Evolutionary conservation across 371 early-diverging fungal genomes (phyloP).

Genomic region (Mucor sp.): DNA sequence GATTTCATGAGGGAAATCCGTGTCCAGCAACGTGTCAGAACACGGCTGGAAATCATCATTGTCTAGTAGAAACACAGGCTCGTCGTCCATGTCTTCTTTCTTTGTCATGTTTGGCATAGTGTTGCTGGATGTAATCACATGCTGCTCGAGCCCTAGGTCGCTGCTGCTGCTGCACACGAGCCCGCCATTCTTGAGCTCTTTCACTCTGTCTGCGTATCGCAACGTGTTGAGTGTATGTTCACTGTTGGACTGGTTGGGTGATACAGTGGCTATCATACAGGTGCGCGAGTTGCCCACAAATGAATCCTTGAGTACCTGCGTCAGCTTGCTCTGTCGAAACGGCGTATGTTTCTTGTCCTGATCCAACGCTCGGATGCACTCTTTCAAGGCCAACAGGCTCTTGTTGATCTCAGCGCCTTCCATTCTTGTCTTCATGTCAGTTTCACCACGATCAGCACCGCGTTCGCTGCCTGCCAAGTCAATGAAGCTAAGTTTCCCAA

Average conservation of each 20-base stretch:
- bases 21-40: conserved; percentile 19
- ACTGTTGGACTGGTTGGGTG: conserved; percentile 88
- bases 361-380: conserved; percentile 98
- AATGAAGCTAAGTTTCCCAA: conserved; percentile 81
- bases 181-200: conserved; percentile 27
- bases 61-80: conserved; percentile 5
- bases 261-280: conserved; percentile 98
- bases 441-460: conserved; percentile 94
- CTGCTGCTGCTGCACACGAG: not conserved
- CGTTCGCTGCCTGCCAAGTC: conserved; percentile 95
- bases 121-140: conserved; percentile 19
- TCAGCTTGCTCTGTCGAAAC: conserved; percentile 97
- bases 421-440: conserved; percentile 90
- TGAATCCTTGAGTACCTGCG: conserved; percentile 97
- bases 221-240: conserved; percentile 99
- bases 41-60: conserved; percentile 22
- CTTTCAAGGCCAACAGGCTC: conserved; percentile 96
- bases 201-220: conserved; percentile 92
- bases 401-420: conserved; percentile 99
- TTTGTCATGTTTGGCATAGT: not conserved
- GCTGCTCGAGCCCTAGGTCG: not conserved
- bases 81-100: not conserved
- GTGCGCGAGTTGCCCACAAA: conserved; percentile 97
- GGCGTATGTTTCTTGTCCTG: conserved; percentile 95
- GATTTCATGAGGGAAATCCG: conserved; percentile 41